A percentile compares a stretch with the other conserved stretches of the same genome.
Evolutionary conservation across 805 yeast genomes (phyloP).

Genomic region (Vanderwaltozyma yarrowii): DNA sequence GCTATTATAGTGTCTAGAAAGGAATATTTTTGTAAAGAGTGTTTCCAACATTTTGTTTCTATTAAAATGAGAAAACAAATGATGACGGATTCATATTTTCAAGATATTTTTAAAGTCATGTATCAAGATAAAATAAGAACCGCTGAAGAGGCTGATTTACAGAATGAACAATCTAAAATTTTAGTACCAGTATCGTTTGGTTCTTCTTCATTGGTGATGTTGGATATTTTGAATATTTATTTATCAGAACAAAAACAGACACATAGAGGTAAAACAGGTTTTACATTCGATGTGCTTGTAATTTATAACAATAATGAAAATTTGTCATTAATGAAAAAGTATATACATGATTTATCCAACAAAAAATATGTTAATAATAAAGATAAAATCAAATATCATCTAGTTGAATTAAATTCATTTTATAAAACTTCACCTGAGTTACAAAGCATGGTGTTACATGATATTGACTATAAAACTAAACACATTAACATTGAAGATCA

Average conservation of each 20-base stretch:
- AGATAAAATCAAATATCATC: constrained; percentile 32
- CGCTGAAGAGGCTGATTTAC: constrained; percentile 11
- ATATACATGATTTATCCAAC: constrained; percentile 9
- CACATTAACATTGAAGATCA: constrained; percentile 1
- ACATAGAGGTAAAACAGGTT: constrained; percentile 62
- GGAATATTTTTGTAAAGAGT: constrained; percentile 30
- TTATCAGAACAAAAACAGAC: constrained; percentile 50
- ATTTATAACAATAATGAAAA: constrained; percentile 35
- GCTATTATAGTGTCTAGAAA: constrained; percentile 23
- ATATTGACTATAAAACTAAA: constrained; percentile 28
- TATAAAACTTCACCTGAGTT: constrained; percentile 21
- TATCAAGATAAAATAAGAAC: constrained; percentile 20
- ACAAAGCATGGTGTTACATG: constrained; percentile 14
- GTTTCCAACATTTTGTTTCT: constrained; percentile 64
- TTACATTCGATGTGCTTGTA: constrained; percentile 40
- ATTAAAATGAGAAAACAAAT: constrained; percentile 76
- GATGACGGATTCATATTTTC: constrained; percentile 53
- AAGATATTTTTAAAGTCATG: constrained; percentile 47
- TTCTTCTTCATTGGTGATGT: constrained; percentile 50
- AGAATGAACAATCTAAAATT: constrained; percentile 36
- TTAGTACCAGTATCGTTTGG: constrained; percentile 56
- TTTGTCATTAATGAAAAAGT: constrained; percentile 9
- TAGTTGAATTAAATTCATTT: constrained; percentile 35
- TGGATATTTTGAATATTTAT: constrained; percentile 55
- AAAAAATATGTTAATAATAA: constrained; percentile 14